Evolutionary conservation across 805 yeast genomes (phyloP), one percentile per base, ranked within the genome.

Genomic region (Wickerhamiella vanderwaltii): DNA sequence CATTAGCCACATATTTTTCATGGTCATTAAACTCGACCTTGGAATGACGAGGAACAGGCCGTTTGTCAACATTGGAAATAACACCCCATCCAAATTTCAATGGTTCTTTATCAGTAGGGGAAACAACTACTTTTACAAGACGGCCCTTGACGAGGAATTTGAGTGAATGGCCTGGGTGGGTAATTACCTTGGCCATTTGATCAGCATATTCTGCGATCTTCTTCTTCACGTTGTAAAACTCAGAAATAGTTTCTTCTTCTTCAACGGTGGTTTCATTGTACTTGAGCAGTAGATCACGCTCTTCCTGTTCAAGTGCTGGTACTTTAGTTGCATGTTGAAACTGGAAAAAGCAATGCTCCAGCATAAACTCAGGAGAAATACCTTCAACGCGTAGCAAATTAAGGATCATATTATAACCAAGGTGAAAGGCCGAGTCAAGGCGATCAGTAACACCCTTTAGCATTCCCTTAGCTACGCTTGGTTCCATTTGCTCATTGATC

Each of bases 401-500:
- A 61, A 91, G 39, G 54, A 87, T 84, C 99, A 91, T 91, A 59
- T 91, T 91, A 62, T 91, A 91, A 18, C 97, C 96, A 47, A 91
- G 66, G 59, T 91, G 98, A 72, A 91, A 91, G 0, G 98, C 97
- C 16, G 97, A 88, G 57, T 91, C 97, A 45, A 91, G 71, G 51
- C 98, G 71, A 63, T 91, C 99, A 24, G 98, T 96, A 57, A 86
- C 95, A 57, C 99, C 99, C 61, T 88, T 88, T 17, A 91, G 98
- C 99, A 91, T 91, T 1, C 97, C 96, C 59, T 91, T 91, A 16
- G 98, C 98, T 32, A 91, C 95, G 54, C 87, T 93, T 3, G 99
- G 98, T 60, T 91, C 98, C 99, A 91, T 91, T 57, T 91, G 91
- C 59, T 91, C 97, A 59, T 91, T 97, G 60, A 91, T 86, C 99